Conservation (phyloP, 345 rosid species). For the Citrus trifoliata region DNA sequence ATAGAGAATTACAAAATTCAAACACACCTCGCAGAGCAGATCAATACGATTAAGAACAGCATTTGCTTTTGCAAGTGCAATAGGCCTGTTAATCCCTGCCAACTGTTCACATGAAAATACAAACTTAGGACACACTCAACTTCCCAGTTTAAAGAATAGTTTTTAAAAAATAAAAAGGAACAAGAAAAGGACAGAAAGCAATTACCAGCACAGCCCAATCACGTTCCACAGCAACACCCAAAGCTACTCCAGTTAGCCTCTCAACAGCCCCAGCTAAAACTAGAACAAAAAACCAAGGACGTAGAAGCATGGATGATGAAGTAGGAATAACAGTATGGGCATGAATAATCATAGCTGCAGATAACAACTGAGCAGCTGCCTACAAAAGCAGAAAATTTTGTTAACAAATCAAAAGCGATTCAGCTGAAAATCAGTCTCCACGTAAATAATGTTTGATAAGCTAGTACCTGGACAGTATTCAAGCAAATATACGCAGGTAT, state of each 20-base stretch:
- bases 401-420: background rate
- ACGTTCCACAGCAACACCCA: conserved; percentile 89
- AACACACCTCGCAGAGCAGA: conserved; percentile 82
- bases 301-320: conserved; percentile 59
- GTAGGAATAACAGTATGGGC: conserved; percentile 55
- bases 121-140: conserved; percentile 9
- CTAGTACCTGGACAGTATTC: conserved; percentile 67
- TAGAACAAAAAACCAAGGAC: conserved; percentile 80
- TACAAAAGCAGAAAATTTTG: conserved; percentile 29
- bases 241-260: conserved; percentile 76
- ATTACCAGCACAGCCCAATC: conserved; percentile 97
- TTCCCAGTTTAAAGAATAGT: conserved; percentile 15
- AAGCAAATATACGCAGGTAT: conserved; percentile 69
- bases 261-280: conserved; percentile 79
- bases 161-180: background rate
- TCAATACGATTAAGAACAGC: conserved; percentile 86
- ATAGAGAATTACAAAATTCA: background rate
- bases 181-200: conserved; percentile 10
- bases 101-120: conserved; percentile 41
- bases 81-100: conserved; percentile 86
- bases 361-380: conserved; percentile 87
- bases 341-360: conserved; percentile 81
- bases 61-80: conserved; percentile 93
- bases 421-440: background rate
- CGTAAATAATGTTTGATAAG: background rate